These are phyloP conservation scores for Metschnikowia picachoensis DNA, from an alignment of 805 yeast species.

Conservation along the genomic window DNA sequence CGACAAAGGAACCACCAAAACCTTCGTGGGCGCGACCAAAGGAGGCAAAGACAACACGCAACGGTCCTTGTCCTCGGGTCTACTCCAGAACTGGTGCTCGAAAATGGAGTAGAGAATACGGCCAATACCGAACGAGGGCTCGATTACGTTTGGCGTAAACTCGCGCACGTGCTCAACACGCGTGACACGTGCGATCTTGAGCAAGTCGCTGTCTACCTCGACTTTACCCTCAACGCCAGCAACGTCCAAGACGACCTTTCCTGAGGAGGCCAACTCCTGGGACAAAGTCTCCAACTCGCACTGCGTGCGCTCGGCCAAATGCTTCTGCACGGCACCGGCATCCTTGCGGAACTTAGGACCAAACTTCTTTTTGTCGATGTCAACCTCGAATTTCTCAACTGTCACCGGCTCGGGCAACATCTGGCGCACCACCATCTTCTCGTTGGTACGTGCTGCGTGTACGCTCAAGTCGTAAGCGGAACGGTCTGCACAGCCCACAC, in stretches of 20 bases:
- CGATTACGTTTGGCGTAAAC: conserved; percentile 94
- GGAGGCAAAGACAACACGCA: conserved; percentile 89
- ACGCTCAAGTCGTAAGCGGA: conserved; percentile 96
- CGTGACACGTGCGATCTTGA: conserved; percentile 72
- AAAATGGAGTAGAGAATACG: conserved; percentile 90
- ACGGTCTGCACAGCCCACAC: conserved; percentile 99
- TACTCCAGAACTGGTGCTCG: conserved; percentile 93
- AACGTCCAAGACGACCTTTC: conserved; percentile 63
- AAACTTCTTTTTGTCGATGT: conserved; percentile 88
- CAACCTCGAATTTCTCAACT: conserved; percentile 80
- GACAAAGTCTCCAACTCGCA: conserved; percentile 77
- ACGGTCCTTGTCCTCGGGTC: conserved; percentile 87
- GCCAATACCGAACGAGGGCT: conserved; percentile 99
- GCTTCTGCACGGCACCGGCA: conserved; percentile 86
- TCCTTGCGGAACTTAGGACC: conserved; percentile 98
- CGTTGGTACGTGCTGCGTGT: conserved; percentile 92
- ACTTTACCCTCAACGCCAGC: conserved; percentile 54
- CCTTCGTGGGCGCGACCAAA: conserved; percentile 95
- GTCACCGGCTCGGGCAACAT: conserved; percentile 78
- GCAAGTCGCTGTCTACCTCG: conserved; percentile 69
- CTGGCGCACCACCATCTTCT: conserved; percentile 91
- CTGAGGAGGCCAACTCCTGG: conserved; percentile 56
- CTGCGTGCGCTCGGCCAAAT: conserved; percentile 73
- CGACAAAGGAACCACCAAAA: conserved; percentile 89
- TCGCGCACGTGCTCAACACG: conserved; percentile 91